phyloP scores from a whole-genome alignment of 176 grass and related monocot genomes.

The Aegilops umbellulata region DNA sequence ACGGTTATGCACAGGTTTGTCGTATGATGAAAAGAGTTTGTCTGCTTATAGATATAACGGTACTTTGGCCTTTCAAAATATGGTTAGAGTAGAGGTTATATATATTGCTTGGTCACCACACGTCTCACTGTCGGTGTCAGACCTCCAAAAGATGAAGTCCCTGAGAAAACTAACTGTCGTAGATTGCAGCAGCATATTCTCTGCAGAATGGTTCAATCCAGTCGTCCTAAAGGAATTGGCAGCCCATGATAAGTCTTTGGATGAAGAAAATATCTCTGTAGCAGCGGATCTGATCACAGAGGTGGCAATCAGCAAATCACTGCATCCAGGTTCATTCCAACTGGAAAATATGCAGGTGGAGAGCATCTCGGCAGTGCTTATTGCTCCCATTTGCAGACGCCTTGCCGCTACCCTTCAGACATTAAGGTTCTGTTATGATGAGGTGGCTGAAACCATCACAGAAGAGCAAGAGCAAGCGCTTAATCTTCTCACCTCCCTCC shows the following conservation, averaged over 20 bases:
- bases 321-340: neutral
- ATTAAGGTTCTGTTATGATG: rapidly evolving
- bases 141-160: neutral
- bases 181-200: no score
- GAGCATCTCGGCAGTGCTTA: rapidly evolving
- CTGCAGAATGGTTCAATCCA: neutral
- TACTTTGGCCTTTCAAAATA: no score
- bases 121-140: neutral
- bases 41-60: rapidly evolving
- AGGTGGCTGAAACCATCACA: neutral
- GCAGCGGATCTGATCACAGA: neutral
- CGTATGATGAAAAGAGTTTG: rapidly evolving
- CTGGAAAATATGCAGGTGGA: neutral
- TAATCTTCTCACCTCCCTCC: neutral
- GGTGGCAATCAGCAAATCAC: neutral
- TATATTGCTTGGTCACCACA: no score
- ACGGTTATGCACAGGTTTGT: rapidly evolving
- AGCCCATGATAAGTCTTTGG: neutral
- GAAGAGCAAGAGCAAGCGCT: neutral
- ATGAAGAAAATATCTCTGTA: neutral
- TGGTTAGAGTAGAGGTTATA: no score
- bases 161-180: neutral
- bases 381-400: neutral
- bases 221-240: neutral
- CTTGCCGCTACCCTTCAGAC: neutral